Percentiles rank a stretch among this genome's conserved stretches.
Evolutionary conservation across 2,329 filamentous ascomycete genomes (phyloP).

Genomic region (Furcasterigmium furcatum): DNA sequence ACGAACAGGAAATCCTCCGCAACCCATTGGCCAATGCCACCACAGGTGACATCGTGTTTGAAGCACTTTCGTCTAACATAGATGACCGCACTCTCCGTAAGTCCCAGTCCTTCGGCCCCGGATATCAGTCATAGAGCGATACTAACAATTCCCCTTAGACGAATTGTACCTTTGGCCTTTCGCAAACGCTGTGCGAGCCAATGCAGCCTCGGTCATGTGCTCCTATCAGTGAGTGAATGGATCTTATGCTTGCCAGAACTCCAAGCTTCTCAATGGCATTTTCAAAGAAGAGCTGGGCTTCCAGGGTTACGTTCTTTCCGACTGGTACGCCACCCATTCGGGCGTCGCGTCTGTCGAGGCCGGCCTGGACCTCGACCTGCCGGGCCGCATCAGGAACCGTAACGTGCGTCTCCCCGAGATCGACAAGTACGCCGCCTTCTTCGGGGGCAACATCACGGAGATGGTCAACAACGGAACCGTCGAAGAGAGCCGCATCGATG

Average conservation of each 20-base stretch:
- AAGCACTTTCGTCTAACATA: constrained; percentile 40
- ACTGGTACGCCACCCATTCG: constrained; percentile 67
- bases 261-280: constrained; percentile 64
- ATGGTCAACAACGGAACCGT: constrained; percentile 73
- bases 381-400: constrained; percentile 33
- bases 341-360: constrained; percentile 50
- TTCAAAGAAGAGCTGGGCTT: constrained; percentile 64
- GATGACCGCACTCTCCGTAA: constrained; percentile 57
- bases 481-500: constrained; percentile 66
- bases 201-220: constrained; percentile 60
- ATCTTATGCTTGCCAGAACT: constrained; percentile 71
- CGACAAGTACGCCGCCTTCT: constrained; percentile 23
- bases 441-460: constrained; percentile 66
- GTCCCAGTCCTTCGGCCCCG: too few species aligned
- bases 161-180: constrained; percentile 68
- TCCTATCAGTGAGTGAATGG: constrained; percentile 69
- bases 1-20: constrained; percentile 30
- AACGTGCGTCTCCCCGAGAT: too few species aligned
- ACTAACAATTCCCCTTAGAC: too few species aligned
- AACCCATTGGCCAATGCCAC: constrained; percentile 22
- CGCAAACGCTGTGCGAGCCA: constrained; percentile 55
- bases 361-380: constrained; percentile 71
- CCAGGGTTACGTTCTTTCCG: constrained; percentile 65
- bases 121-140: too few species aligned
- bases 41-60: constrained; percentile 16